Percentiles rank a stretch among this genome's conserved stretches.
phyloP scores from a whole-genome alignment of 2,329 filamentous ascomycete genomes.

The Botrytis cinerea region DNA sequence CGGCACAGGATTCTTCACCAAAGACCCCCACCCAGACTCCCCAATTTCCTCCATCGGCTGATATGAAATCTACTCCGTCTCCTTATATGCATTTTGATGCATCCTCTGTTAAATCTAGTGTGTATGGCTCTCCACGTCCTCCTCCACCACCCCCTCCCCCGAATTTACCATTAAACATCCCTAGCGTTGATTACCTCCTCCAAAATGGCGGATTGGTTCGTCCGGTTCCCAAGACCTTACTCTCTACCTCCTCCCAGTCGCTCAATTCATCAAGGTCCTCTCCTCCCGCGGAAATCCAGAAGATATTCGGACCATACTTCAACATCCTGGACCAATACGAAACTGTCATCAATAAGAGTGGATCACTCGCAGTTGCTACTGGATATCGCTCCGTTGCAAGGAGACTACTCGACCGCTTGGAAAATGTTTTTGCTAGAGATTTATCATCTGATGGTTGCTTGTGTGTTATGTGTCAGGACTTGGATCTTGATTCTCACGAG shows the following conservation, averaged over 20 bases:
- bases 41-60: constrained; percentile 46
- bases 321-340: constrained; percentile 84
- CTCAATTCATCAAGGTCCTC: constrained; percentile 48
- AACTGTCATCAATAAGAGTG: constrained; percentile 76
- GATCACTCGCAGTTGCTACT: constrained; percentile 91
- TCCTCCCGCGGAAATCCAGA: constrained; percentile 60
- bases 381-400: constrained; percentile 94
- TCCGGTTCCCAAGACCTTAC: constrained; percentile 70
- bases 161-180: constrained; percentile 61
- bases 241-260: constrained; percentile 55
- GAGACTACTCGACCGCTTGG: constrained; percentile 82
- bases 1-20: constrained; percentile 57
- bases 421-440: constrained; percentile 92
- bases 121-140: constrained; percentile 47
- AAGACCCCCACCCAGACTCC: constrained; percentile 60
- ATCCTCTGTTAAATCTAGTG: constrained; percentile 35
- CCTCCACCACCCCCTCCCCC: constrained; percentile 73
- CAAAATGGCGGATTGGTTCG: constrained; percentile 81
- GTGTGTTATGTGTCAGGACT: constrained; percentile 76
- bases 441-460: constrained; percentile 82
- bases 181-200: constrained; percentile 87
- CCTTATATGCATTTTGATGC: constrained; percentile 44
- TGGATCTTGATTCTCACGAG: constrained; percentile 48
- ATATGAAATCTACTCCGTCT: constrained; percentile 39
- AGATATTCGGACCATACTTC: constrained; percentile 80